These are phyloP conservation scores for Dryas alaskensis DNA, from an alignment of 306 rosid species.

Conservation along the genomic window DNA sequence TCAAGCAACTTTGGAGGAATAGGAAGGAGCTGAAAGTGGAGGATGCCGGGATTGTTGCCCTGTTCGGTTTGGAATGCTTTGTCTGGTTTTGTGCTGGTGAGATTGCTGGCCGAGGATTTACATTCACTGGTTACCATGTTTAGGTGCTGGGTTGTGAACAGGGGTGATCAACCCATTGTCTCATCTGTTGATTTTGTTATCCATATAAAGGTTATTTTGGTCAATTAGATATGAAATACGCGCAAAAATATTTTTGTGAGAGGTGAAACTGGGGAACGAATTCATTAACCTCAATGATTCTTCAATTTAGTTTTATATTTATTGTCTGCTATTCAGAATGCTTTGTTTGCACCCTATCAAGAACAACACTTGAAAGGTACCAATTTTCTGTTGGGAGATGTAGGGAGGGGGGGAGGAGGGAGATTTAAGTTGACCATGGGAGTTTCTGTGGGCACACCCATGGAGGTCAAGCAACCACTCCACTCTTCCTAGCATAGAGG, in stretches of 20 bases:
- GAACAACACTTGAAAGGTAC: neutral
- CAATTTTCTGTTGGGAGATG: neutral
- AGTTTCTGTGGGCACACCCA: no score
- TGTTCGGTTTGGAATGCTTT: slow-evolving; percentile 35
- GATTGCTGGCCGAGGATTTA: slow-evolving; percentile 35
- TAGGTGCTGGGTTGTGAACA: neutral
- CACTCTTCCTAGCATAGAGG: no score
- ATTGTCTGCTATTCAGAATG: neutral
- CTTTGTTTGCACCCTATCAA: neutral
- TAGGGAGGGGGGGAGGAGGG: no score
- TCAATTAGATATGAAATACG: no score
- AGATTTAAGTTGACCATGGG: no score
- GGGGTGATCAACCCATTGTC: neutral
- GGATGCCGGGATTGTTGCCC: slow-evolving; percentile 38
- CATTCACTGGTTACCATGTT: slow-evolving; percentile 36
- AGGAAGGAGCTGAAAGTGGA: slow-evolving; percentile 27
- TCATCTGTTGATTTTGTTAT: slow-evolving; percentile 14
- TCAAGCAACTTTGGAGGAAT: slow-evolving; percentile 36
- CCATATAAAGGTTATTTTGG: neutral
- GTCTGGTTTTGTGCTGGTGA: slow-evolving; percentile 39
- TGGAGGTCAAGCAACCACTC: no score
- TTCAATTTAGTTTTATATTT: neutral
- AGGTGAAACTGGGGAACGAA: neutral
- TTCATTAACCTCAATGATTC: neutral
- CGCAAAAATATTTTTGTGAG: neutral